A percentile compares a stretch with the other conserved stretches of the same genome.
These are phyloP conservation scores for Sclerotinia glacialis DNA, from an alignment of 2,329 filamentous ascomycete genomes.

Conservation along the genomic window DNA sequence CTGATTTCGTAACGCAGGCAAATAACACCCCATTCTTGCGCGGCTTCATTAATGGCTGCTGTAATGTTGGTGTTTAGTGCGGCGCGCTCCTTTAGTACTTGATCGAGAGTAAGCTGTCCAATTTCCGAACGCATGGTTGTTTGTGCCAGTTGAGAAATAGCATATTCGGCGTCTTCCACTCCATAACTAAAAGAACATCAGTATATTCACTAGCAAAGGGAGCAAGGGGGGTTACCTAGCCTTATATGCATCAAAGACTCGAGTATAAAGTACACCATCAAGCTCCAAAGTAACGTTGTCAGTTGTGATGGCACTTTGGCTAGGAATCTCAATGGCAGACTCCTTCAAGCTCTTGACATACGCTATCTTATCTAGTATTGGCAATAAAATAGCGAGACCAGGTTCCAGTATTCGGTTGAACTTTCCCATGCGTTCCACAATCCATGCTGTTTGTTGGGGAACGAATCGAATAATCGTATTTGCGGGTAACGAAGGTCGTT, in stretches of 20 bases:
- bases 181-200: slow-evolving; percentile 65
- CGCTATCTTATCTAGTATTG: slow-evolving; percentile 90
- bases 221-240: slow-evolving; percentile 63
- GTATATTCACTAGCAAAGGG: neutral
- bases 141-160: slow-evolving; percentile 95
- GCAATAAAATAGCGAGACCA: slow-evolving; percentile 82
- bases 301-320: slow-evolving; percentile 95
- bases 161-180: slow-evolving; percentile 97
- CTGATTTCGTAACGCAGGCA: slow-evolving; percentile 97
- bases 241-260: slow-evolving; percentile 97
- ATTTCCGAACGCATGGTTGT: slow-evolving; percentile 99
- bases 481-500: slow-evolving; percentile 70
- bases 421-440: slow-evolving; percentile 98
- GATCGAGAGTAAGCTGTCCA: slow-evolving; percentile 91
- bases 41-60: slow-evolving; percentile 97
- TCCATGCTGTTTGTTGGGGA: slow-evolving; percentile 99
- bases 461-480: slow-evolving; percentile 97
- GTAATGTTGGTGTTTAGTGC: slow-evolving; percentile 98
- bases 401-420: slow-evolving; percentile 92
- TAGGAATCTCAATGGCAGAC: slow-evolving; percentile 92
- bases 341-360: slow-evolving; percentile 99
- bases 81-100: slow-evolving; percentile 95
- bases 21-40: slow-evolving; percentile 93
- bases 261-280: slow-evolving; percentile 91
- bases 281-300: slow-evolving; percentile 97